Evolutionary conservation across 768 basidiomycete genomes (phyloP), one percentile per base, ranked within the genome.

Genomic region (Lentinula sp.): DNA sequence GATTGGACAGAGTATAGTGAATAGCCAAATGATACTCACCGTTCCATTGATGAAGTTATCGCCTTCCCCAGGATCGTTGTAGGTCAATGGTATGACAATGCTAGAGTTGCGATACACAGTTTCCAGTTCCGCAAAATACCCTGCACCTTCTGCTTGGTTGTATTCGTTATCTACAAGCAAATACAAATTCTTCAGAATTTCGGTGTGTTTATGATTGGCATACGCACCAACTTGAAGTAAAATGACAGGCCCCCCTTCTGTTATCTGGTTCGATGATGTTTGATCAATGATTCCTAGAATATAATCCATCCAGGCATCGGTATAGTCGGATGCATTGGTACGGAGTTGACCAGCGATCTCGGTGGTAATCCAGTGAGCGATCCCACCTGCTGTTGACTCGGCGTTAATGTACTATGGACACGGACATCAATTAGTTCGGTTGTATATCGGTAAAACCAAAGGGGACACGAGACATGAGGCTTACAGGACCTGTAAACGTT

Each of bases 301-400:
- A 65, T 93, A 93, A 8, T 77, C 82, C 63, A 81, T 76, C 90
- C 92, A 93, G 0, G 89, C 83, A 9, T 77, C 81, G 32, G 73
- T 76, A 80, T 84, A 93, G 65, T 89, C 87, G 0, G 85, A 80
- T 5, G 82, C 87, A 60, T 88, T 88, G 20, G 90, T 91, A n/a
- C 92, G 82, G 15, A 92, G 74, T 46, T 75, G 73, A 7, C 87
- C 87, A 3, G 84, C 89, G 13, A 82, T 77, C 52, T 76, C 71
- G 23, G 79, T 77, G 3, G 85, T 85, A 46, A 76, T 72, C 85
- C 85, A 86, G 60, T 81, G 80, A 1, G 83, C 76, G 61, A 85
- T 78, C 69, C 49, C 85, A 32, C 85, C 85, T 1, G 81, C 83
- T 18, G 81, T 81, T 2, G 82, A 84, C 63, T 85, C 84, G 15